A percentile compares a stretch with the other conserved stretches of the same genome.
These are phyloP conservation scores for Pugionium cornutum DNA, from an alignment of 345 rosid genomes.

Conservation along the genomic window DNA sequence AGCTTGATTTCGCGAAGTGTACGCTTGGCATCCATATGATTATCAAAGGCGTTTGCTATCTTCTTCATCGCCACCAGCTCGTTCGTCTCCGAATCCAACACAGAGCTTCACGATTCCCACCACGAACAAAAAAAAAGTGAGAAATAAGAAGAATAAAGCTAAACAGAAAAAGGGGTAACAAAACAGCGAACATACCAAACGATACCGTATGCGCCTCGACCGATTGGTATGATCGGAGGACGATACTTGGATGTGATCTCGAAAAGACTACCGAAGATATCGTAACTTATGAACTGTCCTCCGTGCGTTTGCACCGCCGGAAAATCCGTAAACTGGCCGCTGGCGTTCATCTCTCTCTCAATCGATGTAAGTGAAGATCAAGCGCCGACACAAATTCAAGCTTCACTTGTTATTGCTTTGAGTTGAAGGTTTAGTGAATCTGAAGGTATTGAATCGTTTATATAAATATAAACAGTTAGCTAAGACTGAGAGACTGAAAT, in stretches of 20 bases:
- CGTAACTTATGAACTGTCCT: slow-evolving; percentile 65
- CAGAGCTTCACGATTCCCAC: slow-evolving; percentile 56
- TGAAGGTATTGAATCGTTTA: background rate
- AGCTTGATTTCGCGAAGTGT: slow-evolving; percentile 98
- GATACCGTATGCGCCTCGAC: slow-evolving; percentile 97
- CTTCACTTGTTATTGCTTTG: slow-evolving; percentile 1
- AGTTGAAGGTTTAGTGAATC: slow-evolving; percentile 11
- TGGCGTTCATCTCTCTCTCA: slow-evolving; percentile 35
- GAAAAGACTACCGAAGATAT: slow-evolving; percentile 78
- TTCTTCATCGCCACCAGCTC: slow-evolving; percentile 97
- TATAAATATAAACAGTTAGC: slow-evolving; percentile 15
- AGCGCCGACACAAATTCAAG: slow-evolving; percentile 10
- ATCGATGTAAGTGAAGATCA: background rate
- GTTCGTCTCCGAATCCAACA: slow-evolving; percentile 84
- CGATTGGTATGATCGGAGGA: slow-evolving; percentile 91
- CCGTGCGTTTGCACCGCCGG: slow-evolving; percentile 74
- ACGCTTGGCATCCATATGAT: slow-evolving; percentile 95
- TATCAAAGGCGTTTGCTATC: slow-evolving; percentile 93
- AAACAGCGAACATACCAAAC: slow-evolving; percentile 64
- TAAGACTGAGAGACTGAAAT: slow-evolving; percentile 1
- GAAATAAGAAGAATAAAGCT: background rate
- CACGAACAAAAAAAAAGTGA: background rate
- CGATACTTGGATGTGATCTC: slow-evolving; percentile 87
- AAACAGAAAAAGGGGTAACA: background rate
- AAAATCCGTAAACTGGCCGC: slow-evolving; percentile 60